These are phyloP conservation scores for Saccharomyces jurei DNA, from an alignment of 805 yeast genomes.

Conservation along the genomic window DNA sequence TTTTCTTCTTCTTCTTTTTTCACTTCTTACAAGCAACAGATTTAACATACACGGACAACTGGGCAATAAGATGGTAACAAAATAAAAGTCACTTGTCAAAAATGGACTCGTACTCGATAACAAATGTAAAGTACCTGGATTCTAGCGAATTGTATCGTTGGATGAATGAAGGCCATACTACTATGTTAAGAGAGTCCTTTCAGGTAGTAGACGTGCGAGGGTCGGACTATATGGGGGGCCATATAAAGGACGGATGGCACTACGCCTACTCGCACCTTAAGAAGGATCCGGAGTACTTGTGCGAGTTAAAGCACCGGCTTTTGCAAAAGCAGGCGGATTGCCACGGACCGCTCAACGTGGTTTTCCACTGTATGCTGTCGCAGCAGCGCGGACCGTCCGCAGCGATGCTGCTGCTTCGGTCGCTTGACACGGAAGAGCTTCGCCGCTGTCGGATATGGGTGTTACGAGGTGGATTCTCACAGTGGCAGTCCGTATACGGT, in stretches of 20 bases:
- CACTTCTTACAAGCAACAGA: background rate
- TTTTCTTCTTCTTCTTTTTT: too few species aligned
- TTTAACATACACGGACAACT: background rate
- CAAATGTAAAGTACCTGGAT: conserved; percentile 21
- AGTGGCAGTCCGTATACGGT: conserved; percentile 77
- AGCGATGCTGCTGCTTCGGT: conserved; percentile 49
- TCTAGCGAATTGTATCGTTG: conserved; percentile 20
- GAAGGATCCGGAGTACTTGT: conserved; percentile 56
- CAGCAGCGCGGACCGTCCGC: conserved; percentile 91
- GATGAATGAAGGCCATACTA: conserved; percentile 19
- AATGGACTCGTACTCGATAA: conserved; percentile 11
- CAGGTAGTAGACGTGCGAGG: conserved; percentile 79
- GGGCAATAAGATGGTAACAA: background rate
- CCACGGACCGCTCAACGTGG: conserved; percentile 29
- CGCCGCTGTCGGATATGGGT: conserved; percentile 51
- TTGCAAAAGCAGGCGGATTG: conserved; percentile 13
- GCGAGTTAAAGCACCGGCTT: conserved; percentile 34
- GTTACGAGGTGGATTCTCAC: conserved; percentile 74
- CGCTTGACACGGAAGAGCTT: conserved; percentile 20
- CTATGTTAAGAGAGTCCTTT: conserved; percentile 14
- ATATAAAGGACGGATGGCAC: conserved; percentile 20
- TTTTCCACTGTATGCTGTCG: conserved; percentile 86
- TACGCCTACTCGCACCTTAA: conserved; percentile 18
- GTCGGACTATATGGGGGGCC: conserved; percentile 66
- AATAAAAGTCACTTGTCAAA: background rate